Percentiles rank a stretch among this genome's conserved stretches.
These are phyloP conservation scores for Microglena sp. DNA, from an alignment of 139 green algal genomes.

Conservation along the genomic window DNA sequence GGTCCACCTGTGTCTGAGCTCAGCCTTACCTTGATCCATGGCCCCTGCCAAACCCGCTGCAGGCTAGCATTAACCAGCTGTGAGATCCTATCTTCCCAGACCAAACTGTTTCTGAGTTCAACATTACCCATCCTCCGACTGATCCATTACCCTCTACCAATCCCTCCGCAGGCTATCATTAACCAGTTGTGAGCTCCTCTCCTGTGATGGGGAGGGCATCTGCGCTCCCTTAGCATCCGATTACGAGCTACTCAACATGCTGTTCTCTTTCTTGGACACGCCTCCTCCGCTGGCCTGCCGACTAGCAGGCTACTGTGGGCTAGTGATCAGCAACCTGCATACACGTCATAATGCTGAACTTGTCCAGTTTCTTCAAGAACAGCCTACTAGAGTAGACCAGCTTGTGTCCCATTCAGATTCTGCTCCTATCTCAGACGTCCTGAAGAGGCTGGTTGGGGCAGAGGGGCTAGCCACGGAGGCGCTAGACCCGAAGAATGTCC, in stretches of 20 bases:
- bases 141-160: too few relatives aligned
- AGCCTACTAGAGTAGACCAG: slow-evolving; percentile 14
- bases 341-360: slow-evolving; percentile 56
- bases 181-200: not conserved
- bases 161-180: too few relatives aligned
- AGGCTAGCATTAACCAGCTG: too few relatives aligned
- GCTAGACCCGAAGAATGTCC: slow-evolving; percentile 25
- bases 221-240: slow-evolving; percentile 80
- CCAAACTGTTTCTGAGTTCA: too few relatives aligned
- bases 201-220: slow-evolving; percentile 91
- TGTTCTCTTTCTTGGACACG: slow-evolving; percentile 72
- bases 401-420: slow-evolving; percentile 63
- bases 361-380: slow-evolving; percentile 55
- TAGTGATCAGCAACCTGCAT: slow-evolving; percentile 71
- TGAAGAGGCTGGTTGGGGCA: slow-evolving; percentile 73
- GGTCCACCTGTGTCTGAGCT: too few relatives aligned
- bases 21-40: too few relatives aligned
- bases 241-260: slow-evolving; percentile 54
- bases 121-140: too few relatives aligned
- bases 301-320: slow-evolving; percentile 85
- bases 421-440: slow-evolving; percentile 69
- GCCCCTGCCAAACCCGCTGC: too few relatives aligned
- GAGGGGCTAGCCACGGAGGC: slow-evolving; percentile 67
- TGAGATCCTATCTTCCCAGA: too few relatives aligned
- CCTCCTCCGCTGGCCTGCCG: slow-evolving; percentile 56